Percentiles rank a stretch among this genome's conserved stretches.
phyloP scores from a whole-genome alignment of 768 basidiomycete genomes.

The Boletus coccyginus region DNA sequence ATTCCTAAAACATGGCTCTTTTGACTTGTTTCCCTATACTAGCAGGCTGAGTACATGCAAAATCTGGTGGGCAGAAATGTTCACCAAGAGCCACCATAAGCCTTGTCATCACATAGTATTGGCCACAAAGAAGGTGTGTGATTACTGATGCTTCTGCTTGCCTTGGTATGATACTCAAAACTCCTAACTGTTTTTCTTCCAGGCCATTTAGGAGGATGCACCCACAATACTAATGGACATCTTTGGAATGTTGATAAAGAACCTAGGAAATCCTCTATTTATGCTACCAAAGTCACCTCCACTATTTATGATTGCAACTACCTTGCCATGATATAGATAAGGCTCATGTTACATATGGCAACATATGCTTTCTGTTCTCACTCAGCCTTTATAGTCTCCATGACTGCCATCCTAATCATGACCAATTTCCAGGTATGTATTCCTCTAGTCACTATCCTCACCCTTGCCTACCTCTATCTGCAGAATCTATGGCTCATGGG shows the following conservation, averaged over 20 bases:
- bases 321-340: neutral
- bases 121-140: neutral
- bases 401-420: slow-evolving; percentile 1
- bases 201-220: neutral
- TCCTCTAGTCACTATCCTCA: no score
- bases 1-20: neutral
- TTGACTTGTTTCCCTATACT: neutral
- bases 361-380: accelerated
- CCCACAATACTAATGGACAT: neutral
- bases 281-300: accelerated
- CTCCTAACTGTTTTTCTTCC: no score
- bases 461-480: no score
- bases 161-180: no score
- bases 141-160: no score
- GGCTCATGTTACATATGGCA: neutral
- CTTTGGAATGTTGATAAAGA: neutral
- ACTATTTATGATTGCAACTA: neutral
- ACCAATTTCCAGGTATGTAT: slow-evolving; percentile 4
- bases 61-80: neutral
- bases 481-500: slow-evolving; percentile 10
- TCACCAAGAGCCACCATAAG: neutral
- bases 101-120: neutral
- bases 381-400: neutral
- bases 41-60: neutral
- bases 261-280: neutral